phyloP scores from a whole-genome alignment of 371 early-diverging fungal genomes.

The Mortierella sp. region DNA sequence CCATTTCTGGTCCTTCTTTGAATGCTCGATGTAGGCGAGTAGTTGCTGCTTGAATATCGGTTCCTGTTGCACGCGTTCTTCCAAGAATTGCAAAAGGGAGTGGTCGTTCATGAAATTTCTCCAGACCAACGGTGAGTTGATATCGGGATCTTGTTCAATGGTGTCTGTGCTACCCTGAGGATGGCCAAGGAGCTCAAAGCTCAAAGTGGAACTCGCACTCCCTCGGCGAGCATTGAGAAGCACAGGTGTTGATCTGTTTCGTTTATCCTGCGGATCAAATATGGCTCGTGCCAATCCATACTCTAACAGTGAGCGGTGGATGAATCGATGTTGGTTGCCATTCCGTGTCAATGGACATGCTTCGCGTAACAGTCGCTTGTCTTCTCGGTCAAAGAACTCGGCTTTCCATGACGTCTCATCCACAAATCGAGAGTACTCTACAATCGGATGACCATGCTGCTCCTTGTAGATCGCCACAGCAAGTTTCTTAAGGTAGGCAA shows the following conservation, averaged over 20 bases:
- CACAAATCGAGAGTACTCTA: not conserved
- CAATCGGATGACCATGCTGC: not conserved
- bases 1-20: not conserved
- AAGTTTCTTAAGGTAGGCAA: not conserved
- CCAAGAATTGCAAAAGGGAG: slow-evolving; percentile 10
- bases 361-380: not conserved
- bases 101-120: slow-evolving; percentile 9
- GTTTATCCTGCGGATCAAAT: not conserved
- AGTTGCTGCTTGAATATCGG: slow-evolving; percentile 2
- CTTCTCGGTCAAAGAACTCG: not conserved
- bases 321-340: slow-evolving; percentile 16
- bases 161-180: not conserved
- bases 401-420: not conserved
- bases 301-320: slow-evolving; percentile 10
- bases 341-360: slow-evolving; percentile 7
- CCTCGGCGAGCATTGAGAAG: not conserved
- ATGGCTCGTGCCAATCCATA: not conserved
- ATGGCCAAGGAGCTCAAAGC: not conserved
- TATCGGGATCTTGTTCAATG: not conserved
- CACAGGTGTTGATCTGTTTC: too few species aligned
- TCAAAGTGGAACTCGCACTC: not conserved
- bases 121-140: slow-evolving; percentile 11
- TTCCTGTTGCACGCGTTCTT: slow-evolving; percentile 7
- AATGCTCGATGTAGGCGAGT: slow-evolving; percentile 1
- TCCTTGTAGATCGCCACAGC: not conserved